These are phyloP conservation scores for Bipolaris bicolor DNA, from an alignment of 2,329 filamentous ascomycete species.

Conservation along the genomic window DNA sequence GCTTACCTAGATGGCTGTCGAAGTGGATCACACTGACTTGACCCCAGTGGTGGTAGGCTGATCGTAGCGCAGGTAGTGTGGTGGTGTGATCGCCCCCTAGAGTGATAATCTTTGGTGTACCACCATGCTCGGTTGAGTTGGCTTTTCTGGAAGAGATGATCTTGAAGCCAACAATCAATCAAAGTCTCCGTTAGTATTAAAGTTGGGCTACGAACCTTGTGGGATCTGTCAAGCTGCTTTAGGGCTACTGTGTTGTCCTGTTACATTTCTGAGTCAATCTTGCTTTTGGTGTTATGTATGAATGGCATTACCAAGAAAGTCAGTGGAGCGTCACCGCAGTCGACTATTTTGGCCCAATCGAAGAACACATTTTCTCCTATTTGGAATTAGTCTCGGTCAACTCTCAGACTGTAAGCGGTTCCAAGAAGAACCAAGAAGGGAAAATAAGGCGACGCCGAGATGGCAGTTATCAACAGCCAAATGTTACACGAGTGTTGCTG, in stretches of 20 bases:
- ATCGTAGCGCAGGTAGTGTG: constrained; percentile 59
- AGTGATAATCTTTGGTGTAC: constrained; percentile 58
- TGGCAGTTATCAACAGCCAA: not conserved
- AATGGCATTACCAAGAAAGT: constrained; percentile 51
- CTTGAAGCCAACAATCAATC: constrained; percentile 27
- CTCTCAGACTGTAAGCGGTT: not conserved
- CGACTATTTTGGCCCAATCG: constrained; percentile 60
- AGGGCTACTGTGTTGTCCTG: constrained; percentile 62
- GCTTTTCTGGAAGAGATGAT: constrained; percentile 55
- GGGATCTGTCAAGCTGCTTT: constrained; percentile 59
- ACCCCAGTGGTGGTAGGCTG: constrained; percentile 59
- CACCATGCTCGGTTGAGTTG: constrained; percentile 52
- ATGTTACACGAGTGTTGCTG: not conserved
- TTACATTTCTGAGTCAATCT: not conserved
- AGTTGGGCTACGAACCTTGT: constrained; percentile 50
- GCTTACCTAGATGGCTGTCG: constrained; percentile 57
- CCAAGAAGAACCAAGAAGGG: not conserved
- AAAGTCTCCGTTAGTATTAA: not conserved
- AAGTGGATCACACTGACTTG: constrained; percentile 64
- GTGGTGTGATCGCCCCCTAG: constrained; percentile 64
- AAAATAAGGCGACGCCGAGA: too few species aligned
- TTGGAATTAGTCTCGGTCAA: not conserved
- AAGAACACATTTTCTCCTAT: constrained; percentile 52
- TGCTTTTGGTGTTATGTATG: not conserved
- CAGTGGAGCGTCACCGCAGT: constrained; percentile 62